These are phyloP conservation scores for Clitopilus passeckerianus DNA, from an alignment of 768 basidiomycete genomes.

Conservation along the genomic window DNA sequence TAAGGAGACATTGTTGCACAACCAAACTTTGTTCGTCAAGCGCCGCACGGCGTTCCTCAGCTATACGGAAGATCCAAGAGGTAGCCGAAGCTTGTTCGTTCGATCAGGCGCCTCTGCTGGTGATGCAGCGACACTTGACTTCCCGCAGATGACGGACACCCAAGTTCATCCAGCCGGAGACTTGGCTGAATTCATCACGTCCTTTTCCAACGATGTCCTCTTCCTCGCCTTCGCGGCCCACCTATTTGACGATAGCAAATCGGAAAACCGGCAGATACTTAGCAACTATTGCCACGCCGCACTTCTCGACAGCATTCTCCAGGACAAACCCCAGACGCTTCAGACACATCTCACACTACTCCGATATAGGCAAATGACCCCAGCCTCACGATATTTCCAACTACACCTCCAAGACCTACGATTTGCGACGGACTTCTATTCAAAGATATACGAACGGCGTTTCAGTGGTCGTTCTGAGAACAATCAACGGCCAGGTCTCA, in stretches of 20 bases:
- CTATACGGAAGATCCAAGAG: constrained; percentile 91
- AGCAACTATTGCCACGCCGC: constrained; percentile 72
- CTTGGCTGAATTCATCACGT: constrained; percentile 79
- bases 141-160: constrained; percentile 67
- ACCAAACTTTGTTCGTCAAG: constrained; percentile 88
- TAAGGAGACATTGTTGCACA: constrained; percentile 61
- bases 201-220: constrained; percentile 76
- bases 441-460: constrained; percentile 65
- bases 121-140: constrained; percentile 81
- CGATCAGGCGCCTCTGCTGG: constrained; percentile 82
- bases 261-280: constrained; percentile 55
- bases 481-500: constrained; percentile 58
- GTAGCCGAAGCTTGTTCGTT: constrained; percentile 87
- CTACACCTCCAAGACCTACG: constrained; percentile 69
- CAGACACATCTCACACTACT: constrained; percentile 73
- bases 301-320: constrained; percentile 82
- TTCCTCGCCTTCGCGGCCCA: constrained; percentile 82
- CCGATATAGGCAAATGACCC: constrained; percentile 58
- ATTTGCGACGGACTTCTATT: constrained; percentile 74
- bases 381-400: constrained; percentile 55
- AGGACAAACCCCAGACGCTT: constrained; percentile 80
- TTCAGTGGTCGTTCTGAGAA: constrained; percentile 72
- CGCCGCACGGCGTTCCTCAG: constrained; percentile 88
- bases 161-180: constrained; percentile 68
- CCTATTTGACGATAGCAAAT: constrained; percentile 60